phyloP scores from a whole-genome alignment of 257 asterid genomes.

The Gentiana dahurica region DNA sequence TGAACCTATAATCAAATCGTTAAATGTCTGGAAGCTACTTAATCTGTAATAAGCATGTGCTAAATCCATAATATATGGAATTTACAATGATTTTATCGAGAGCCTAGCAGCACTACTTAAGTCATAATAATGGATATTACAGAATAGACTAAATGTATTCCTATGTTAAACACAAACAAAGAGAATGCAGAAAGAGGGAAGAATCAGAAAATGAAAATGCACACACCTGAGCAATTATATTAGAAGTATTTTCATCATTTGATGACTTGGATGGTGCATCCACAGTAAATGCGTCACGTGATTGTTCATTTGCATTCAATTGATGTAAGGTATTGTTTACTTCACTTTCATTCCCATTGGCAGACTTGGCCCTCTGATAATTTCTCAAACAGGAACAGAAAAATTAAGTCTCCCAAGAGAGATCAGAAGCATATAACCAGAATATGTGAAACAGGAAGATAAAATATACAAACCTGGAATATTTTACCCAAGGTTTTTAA shows the following conservation, averaged over 20 bases:
- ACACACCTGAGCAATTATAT: constrained; percentile 40
- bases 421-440: background rate
- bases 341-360: constrained; percentile 42
- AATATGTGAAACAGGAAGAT: constrained; percentile 7
- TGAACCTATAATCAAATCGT: too few species aligned
- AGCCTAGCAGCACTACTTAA: too few species aligned
- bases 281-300: constrained; percentile 25
- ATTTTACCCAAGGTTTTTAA: constrained; percentile 88
- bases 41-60: too few species aligned
- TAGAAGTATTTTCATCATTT: constrained; percentile 28
- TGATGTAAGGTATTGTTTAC: constrained; percentile 26
- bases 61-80: too few species aligned
- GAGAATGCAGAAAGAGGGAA: constrained; percentile 4
- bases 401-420: background rate
- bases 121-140: too few species aligned
- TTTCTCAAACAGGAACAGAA: constrained; percentile 5
- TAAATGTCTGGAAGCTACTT: too few species aligned
- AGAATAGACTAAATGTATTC: too few species aligned
- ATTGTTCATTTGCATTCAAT: constrained; percentile 44
- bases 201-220: background rate
- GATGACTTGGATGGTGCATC: constrained; percentile 38
- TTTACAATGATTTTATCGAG: too few species aligned
- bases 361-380: constrained; percentile 63
- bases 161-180: background rate
- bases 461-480: constrained; percentile 45